Evolutionary conservation across 2,329 filamentous ascomycete species (phyloP).

Genomic region (Cladosporium cucumerinum): DNA sequence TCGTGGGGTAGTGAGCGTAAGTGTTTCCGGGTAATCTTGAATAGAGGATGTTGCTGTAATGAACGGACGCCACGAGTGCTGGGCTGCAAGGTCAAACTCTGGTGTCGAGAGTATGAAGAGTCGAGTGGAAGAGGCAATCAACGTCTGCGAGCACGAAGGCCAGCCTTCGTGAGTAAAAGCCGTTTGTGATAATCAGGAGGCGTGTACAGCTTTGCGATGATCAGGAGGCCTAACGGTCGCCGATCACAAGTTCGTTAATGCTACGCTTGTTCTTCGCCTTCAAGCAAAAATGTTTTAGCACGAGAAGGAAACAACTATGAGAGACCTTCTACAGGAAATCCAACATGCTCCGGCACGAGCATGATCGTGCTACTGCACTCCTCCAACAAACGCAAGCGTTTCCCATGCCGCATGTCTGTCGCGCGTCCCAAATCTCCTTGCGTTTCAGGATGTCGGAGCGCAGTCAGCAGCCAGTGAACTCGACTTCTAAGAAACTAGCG

Average conservation of each 20-base stretch:
- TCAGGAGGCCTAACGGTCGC: slow-evolving; percentile 15
- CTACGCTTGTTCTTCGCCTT: background rate
- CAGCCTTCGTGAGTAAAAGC: background rate
- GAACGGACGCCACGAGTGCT: slow-evolving; percentile 13
- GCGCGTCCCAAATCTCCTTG: background rate
- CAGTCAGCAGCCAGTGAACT: background rate
- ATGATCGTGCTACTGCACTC: background rate
- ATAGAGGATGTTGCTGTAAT: background rate
- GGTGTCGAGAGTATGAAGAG: background rate
- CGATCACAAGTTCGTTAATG: slow-evolving; percentile 2
- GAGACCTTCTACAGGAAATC: background rate
- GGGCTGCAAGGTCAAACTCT: slow-evolving; percentile 8
- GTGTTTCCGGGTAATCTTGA: background rate
- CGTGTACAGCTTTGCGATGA: slow-evolving; percentile 7
- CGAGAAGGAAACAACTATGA: background rate
- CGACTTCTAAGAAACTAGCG: background rate
- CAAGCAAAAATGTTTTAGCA: background rate
- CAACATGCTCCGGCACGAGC: background rate
- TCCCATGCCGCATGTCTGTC: slow-evolving; percentile 5
- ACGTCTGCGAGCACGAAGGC: background rate
- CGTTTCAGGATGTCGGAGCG: slow-evolving; percentile 1
- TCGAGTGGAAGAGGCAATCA: background rate
- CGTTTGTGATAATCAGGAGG: slow-evolving; percentile 14
- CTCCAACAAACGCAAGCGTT: background rate
- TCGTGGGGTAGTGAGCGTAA: slow-evolving; percentile 8